Evolutionary conservation across 495 filamentous ascomycete species (phyloP).

Genomic region (Podospora comata): DNA sequence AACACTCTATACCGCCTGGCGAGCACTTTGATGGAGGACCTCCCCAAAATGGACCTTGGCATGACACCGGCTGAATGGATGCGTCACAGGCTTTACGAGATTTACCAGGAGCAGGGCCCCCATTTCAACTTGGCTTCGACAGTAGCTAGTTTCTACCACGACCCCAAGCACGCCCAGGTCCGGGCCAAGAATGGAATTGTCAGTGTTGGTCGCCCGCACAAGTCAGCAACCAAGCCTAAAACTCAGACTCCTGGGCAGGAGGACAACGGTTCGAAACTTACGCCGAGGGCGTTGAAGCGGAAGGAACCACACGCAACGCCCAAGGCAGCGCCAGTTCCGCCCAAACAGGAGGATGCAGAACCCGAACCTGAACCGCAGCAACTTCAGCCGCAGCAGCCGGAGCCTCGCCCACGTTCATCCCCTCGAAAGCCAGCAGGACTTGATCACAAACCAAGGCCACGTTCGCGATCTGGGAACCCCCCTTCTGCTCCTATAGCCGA

Average conservation of each 20-base stretch:
- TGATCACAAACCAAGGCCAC: not conserved
- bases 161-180: constrained; percentile 39
- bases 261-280: not conserved
- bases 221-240: constrained; percentile 14
- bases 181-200: constrained; percentile 44
- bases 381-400: not conserved
- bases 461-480: not conserved
- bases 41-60: constrained; percentile 45
- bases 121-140: constrained; percentile 43
- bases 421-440: not conserved
- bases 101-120: constrained; percentile 34
- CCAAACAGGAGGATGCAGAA: not conserved
- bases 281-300: constrained; percentile 20
- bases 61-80: constrained; percentile 47
- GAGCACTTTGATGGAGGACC: constrained; percentile 42
- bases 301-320: constrained; percentile 27
- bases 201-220: constrained; percentile 47
- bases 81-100: constrained; percentile 45
- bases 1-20: constrained; percentile 48
- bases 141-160: constrained; percentile 44
- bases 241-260: not conserved
- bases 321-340: not conserved
- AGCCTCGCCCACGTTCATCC: not conserved
- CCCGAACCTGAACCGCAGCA: not conserved
- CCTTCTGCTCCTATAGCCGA: not conserved